Evolutionary conservation across 495 filamentous ascomycete species (phyloP).

Genomic region (Trichoderma gamsii): DNA sequence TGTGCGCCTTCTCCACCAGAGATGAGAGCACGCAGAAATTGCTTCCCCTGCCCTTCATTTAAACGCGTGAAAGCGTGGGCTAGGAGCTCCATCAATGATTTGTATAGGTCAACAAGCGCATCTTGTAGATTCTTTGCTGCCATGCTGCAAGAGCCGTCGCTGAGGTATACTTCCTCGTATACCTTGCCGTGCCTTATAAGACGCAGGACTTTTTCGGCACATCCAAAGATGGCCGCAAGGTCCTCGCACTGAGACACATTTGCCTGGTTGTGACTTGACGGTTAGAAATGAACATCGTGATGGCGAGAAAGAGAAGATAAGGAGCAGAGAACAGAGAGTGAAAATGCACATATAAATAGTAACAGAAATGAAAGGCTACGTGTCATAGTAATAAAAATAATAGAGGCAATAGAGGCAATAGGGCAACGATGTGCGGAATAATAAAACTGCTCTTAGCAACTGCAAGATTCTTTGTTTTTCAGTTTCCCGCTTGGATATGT

Average conservation of each 20-base stretch:
- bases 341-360: too few relatives aligned
- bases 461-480: too few relatives aligned
- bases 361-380: too few relatives aligned
- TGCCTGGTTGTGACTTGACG: not conserved
- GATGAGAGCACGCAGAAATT: constrained; percentile 1
- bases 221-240: not conserved
- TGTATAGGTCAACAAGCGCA: not conserved
- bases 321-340: too few relatives aligned
- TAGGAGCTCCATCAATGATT: not conserved
- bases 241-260: not conserved
- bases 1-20: not conserved
- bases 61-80: not conserved
- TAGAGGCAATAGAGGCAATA: too few relatives aligned
- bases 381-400: too few relatives aligned
- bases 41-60: constrained; percentile 1
- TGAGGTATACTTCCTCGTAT: not conserved
- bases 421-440: too few relatives aligned
- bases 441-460: too few relatives aligned
- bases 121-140: not conserved
- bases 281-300: not conserved
- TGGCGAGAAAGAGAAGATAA: not conserved
- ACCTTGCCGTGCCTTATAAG: not conserved
- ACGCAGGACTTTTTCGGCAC: constrained; percentile 2
- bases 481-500: not conserved
- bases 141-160: not conserved